phyloP scores from a whole-genome alignment of 352 stramenopile genomes.

The Phytophthora chlamydospora region DNA sequence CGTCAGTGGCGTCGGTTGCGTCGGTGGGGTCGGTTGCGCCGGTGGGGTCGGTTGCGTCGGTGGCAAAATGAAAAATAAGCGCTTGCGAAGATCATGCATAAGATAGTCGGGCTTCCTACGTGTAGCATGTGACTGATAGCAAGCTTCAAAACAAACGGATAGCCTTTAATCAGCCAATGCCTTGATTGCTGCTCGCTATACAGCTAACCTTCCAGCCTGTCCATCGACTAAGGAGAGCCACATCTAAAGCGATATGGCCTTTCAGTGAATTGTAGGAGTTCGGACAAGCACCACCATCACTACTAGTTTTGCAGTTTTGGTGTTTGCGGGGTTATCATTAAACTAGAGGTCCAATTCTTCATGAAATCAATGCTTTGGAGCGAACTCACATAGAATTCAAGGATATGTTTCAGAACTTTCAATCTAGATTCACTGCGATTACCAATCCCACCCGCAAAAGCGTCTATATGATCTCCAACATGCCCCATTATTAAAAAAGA shows the following conservation, averaged over 20 bases:
- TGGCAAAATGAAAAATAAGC: conserved; percentile 4
- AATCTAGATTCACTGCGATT: too few species aligned
- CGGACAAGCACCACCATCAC: background rate
- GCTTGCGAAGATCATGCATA: background rate
- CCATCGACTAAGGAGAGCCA: background rate
- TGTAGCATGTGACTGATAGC: background rate
- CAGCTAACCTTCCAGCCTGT: background rate
- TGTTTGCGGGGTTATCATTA: background rate
- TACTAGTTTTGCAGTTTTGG: background rate
- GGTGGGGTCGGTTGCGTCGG: background rate
- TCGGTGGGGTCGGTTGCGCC: background rate
- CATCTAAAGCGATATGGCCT: background rate
- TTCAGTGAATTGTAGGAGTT: background rate
- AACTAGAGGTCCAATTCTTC: background rate
- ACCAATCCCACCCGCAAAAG: too few species aligned
- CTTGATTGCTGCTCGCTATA: background rate
- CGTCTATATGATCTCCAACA: too few species aligned
- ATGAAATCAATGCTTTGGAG: too few species aligned
- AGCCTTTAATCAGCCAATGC: background rate
- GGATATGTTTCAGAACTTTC: too few species aligned
- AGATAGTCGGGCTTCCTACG: background rate
- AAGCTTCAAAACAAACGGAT: background rate
- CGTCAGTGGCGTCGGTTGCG: background rate
- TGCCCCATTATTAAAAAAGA: too few species aligned
- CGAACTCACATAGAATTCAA: too few species aligned